phyloP scores from a whole-genome alignment of 78 protist species.

The Speleostelium caveatum region DNA sequence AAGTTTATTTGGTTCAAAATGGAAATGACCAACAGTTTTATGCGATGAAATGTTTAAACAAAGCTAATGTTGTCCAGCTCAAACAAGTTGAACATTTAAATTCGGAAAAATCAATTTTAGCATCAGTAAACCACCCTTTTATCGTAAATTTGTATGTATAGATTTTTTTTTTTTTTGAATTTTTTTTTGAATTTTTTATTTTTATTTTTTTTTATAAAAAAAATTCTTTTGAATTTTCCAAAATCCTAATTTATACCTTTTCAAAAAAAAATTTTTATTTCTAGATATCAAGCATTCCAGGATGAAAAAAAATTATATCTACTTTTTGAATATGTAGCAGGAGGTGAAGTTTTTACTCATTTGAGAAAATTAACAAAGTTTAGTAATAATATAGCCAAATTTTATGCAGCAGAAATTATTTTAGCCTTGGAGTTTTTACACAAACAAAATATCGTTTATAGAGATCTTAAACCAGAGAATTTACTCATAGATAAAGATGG shows the following conservation, averaged over 20 bases:
- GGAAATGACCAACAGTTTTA: conserved; percentile 13
- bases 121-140: conserved; percentile 88
- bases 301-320: conserved; percentile 89
- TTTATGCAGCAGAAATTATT: conserved; percentile 89
- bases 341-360: conserved; percentile 83
- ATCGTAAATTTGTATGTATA: conserved; percentile 86
- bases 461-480: conserved; percentile 97
- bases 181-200: no score
- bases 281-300: conserved; percentile 84
- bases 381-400: conserved; percentile 65
- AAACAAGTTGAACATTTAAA: conserved; percentile 83
- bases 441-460: conserved; percentile 86
- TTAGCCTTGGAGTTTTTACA: conserved; percentile 91
- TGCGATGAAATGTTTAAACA: conserved; percentile 91
- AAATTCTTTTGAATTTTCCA: neutral
- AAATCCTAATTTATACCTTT: no score
- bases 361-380: conserved; percentile 49
- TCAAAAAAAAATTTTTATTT: neutral
- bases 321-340: conserved; percentile 91
- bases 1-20: conserved; percentile 82
- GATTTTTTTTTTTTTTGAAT: neutral
- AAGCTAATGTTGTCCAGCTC: conserved; percentile 84
- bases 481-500: conserved; percentile 85
- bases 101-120: conserved; percentile 88
- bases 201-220: neutral